A percentile compares a stretch with the other conserved stretches of the same genome.
phyloP scores from a whole-genome alignment of 2,329 filamentous ascomycete species.

The Ophiostoma ips region DNA sequence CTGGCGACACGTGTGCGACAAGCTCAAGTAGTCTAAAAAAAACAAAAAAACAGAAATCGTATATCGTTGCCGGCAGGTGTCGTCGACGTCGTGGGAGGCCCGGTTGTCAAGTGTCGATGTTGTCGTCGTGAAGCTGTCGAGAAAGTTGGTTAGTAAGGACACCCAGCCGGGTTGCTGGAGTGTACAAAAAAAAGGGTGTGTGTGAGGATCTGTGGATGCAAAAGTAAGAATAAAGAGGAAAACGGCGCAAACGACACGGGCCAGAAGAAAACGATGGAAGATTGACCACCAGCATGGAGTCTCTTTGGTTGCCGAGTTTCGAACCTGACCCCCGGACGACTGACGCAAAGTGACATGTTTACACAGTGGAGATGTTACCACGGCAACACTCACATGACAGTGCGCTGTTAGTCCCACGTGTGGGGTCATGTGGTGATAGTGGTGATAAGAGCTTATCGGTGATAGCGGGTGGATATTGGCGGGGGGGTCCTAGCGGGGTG shows the following conservation, averaged over 20 bases:
- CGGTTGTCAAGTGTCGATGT: neutral
- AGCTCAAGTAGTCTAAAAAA: neutral
- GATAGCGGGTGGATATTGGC: too few species aligned
- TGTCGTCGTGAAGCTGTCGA: constrained; percentile 1
- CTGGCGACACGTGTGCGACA: neutral
- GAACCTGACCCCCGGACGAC: constrained; percentile 1
- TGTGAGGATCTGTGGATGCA: neutral
- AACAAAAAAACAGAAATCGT: neutral
- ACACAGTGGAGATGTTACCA: constrained; percentile 7
- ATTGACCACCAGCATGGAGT: constrained; percentile 3
- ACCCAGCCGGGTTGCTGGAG: neutral
- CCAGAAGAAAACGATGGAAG: neutral
- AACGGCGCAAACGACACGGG: neutral
- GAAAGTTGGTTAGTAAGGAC: neutral
- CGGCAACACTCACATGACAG: constrained; percentile 4
- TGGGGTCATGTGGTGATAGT: neutral
- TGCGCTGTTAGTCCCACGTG: neutral
- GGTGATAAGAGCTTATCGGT: too few species aligned
- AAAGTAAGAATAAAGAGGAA: neutral
- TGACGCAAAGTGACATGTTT: constrained; percentile 7
- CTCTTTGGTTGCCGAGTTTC: constrained; percentile 5
- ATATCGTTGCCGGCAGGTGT: neutral
- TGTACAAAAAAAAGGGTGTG: neutral
- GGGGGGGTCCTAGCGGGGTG: neutral
- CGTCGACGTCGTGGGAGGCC: neutral